phyloP scores from a whole-genome alignment of 75 land plant species.

The Cryptomeria japonica region DNA sequence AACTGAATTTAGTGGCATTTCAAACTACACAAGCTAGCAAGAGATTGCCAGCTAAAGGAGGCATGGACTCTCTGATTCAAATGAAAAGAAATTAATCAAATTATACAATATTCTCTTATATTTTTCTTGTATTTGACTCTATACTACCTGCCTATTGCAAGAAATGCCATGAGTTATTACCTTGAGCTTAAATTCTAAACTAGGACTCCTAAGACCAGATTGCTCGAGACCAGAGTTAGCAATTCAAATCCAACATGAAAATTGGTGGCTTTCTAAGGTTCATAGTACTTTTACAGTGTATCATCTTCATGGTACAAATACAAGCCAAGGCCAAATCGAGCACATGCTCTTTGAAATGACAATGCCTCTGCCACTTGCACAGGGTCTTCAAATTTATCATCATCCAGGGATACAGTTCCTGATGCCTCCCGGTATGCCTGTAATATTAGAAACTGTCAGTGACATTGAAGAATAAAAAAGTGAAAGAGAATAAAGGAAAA shows the following conservation, averaged over 20 bases:
- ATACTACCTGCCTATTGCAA: neutral
- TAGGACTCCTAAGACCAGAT: neutral
- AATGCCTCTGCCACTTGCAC: slow-evolving; percentile 90
- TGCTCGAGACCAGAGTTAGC: neutral
- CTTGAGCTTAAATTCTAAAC: slow-evolving; percentile 2
- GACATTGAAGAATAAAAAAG: neutral
- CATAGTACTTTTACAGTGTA: slow-evolving; percentile 6
- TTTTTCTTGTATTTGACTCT: neutral
- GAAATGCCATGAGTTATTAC: neutral
- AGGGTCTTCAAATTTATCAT: slow-evolving; percentile 59
- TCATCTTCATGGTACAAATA: slow-evolving; percentile 91
- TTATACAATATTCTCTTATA: neutral
- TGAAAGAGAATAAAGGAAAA: neutral
- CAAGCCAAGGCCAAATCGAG: slow-evolving; percentile 92
- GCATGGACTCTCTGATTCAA: neutral
- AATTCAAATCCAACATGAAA: neutral
- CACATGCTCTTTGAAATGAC: slow-evolving; percentile 92
- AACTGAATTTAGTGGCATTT: neutral
- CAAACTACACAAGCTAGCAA: slow-evolving; percentile 1
- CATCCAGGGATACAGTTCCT: slow-evolving; percentile 62
- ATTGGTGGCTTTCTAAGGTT: neutral
- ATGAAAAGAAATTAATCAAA: neutral
- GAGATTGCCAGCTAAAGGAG: neutral
- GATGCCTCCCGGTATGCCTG: slow-evolving; percentile 87
- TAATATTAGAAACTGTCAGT: neutral